Conservation (phyloP, 768 basidiomycete genomes). For the Lyophyllum semitale region DNA sequence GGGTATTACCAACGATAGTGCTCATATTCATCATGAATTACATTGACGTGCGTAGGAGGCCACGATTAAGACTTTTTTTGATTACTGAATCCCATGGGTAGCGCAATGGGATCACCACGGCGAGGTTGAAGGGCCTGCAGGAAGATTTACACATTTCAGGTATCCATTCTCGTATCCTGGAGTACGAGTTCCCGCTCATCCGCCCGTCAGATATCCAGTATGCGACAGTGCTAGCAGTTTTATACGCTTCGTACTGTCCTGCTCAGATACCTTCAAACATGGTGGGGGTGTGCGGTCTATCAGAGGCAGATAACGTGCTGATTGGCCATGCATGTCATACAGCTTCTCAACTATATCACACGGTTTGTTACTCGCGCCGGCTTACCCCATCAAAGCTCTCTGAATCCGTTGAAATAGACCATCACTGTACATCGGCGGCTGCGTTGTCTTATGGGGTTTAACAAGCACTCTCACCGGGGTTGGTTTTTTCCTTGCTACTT, state of each 20-base stretch:
- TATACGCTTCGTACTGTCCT: constrained; percentile 62
- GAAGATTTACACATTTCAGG: constrained; percentile 48
- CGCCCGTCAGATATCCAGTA: constrained; percentile 50
- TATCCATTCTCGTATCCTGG: constrained; percentile 9
- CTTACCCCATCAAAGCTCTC: background rate
- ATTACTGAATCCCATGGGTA: constrained; percentile 17
- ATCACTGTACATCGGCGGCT: constrained; percentile 59
- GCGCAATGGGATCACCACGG: constrained; percentile 53
- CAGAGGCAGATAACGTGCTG: background rate
- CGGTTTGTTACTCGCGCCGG: constrained; percentile 32
- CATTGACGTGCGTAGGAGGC: constrained; percentile 51
- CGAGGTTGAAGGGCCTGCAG: constrained; percentile 52
- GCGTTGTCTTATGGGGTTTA: constrained; percentile 64
- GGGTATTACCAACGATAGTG: constrained; percentile 58
- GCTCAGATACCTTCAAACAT: constrained; percentile 71
- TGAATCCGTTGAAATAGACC: constrained; percentile 39
- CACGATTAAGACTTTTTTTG: background rate
- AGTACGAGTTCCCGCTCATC: constrained; percentile 16
- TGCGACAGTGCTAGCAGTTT: constrained; percentile 49
- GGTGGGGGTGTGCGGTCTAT: constrained; percentile 36
- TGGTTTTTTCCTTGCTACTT: constrained; percentile 13
- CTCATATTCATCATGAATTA: constrained; percentile 69
- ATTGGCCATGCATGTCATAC: background rate
- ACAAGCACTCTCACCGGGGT: constrained; percentile 67
- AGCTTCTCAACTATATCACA: constrained; percentile 58